A percentile compares a stretch with the other conserved stretches of the same genome.
phyloP scores from a whole-genome alignment of 768 basidiomycete species.

The Leccinellum albellum region DNA sequence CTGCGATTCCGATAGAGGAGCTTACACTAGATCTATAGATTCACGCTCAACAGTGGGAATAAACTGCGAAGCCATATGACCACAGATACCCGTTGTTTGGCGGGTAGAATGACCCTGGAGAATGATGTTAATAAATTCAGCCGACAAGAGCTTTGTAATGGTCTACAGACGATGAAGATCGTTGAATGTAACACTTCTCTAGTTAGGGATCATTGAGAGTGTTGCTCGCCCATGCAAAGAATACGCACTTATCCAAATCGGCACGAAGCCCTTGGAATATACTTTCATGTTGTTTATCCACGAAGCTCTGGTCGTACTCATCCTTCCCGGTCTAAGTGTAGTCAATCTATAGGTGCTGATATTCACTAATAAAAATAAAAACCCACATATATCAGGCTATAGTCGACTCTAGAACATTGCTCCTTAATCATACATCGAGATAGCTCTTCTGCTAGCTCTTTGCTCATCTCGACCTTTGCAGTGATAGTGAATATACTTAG shows the following conservation, averaged over 20 bases:
- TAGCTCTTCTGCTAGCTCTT: neutral
- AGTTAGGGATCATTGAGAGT: no score
- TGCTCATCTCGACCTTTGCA: neutral
- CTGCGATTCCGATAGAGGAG: neutral
- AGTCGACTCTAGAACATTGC: neutral
- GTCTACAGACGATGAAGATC: slow-evolving; percentile 68
- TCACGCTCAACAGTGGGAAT: neutral
- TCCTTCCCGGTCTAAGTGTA: slow-evolving; percentile 3
- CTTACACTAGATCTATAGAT: neutral
- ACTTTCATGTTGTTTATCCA: neutral
- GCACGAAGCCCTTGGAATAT: slow-evolving; percentile 11
- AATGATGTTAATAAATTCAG: neutral
- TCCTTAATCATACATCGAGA: neutral
- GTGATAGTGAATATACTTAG: slow-evolving; percentile 27
- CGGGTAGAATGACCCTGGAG: neutral
- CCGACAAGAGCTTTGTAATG: no score
- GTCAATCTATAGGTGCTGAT: neutral
- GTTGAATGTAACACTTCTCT: slow-evolving; percentile 38
- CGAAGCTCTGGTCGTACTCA: slow-evolving; percentile 1
- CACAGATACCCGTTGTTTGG: neutral
- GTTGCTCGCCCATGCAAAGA: neutral
- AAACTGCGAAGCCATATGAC: neutral
- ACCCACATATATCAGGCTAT: slow-evolving; percentile 10
- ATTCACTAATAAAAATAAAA: neutral
- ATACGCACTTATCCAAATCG: slow-evolving; percentile 10